Percentiles rank a stretch among this genome's conserved stretches.
These are phyloP conservation scores for Verticillium nonalfalfae DNA, from an alignment of 2,329 filamentous ascomycete species.

Conservation along the genomic window DNA sequence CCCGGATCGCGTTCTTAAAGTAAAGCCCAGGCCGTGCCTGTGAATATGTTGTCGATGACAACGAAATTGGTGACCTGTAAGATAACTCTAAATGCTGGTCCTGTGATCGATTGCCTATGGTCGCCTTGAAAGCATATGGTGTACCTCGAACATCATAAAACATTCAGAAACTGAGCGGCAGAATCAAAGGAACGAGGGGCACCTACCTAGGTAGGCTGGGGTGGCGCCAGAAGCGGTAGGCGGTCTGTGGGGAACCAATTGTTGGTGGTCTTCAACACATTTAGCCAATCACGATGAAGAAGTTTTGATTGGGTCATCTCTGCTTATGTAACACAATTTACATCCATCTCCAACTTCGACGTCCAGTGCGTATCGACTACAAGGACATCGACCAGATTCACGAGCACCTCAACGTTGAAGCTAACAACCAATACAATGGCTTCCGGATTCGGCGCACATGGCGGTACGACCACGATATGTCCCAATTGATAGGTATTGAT, in stretches of 20 bases:
- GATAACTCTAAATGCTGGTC: no score
- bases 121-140: no score
- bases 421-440: slow-evolving; percentile 48
- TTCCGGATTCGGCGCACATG: slow-evolving; percentile 76
- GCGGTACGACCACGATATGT: slow-evolving; percentile 51
- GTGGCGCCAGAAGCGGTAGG: background rate
- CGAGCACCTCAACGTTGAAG: background rate
- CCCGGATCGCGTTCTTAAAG: background rate
- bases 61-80: no score
- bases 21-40: no score
- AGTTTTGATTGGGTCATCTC: background rate
- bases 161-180: background rate
- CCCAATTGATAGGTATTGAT: background rate
- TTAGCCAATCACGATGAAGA: background rate
- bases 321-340: background rate
- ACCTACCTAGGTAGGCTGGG: background rate
- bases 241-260: background rate
- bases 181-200: background rate
- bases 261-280: background rate
- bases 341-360: background rate
- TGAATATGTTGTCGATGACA: no score
- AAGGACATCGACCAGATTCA: background rate
- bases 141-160: background rate
- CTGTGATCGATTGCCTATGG: no score
- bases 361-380: background rate